Evolutionary conservation across 1,139 yeast species (phyloP).

Genomic region (Taphrina flavorubra): DNA sequence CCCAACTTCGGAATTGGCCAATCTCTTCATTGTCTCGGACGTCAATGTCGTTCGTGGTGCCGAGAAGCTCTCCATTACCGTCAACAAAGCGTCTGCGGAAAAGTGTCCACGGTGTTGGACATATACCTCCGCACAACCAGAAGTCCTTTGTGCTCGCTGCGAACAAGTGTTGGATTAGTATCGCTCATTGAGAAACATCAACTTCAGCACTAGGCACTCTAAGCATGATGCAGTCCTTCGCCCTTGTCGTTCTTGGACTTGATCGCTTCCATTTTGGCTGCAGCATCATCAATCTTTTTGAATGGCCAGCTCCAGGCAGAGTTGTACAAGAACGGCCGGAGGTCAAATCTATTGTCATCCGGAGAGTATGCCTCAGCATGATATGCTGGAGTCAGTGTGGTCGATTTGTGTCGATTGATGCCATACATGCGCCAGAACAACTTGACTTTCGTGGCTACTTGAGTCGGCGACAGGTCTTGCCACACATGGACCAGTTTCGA

Average conservation of each 20-base stretch:
- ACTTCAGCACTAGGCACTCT: too few relatives aligned
- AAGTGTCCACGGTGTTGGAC: slow-evolving; percentile 98
- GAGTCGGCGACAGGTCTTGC: slow-evolving; percentile 59
- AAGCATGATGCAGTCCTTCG: too few relatives aligned
- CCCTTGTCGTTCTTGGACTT: neutral
- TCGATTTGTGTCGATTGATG: slow-evolving; percentile 93
- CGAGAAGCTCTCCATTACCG: slow-evolving; percentile 46
- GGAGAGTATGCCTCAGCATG: slow-evolving; percentile 98
- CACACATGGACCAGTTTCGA: slow-evolving; percentile 86
- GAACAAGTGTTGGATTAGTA: slow-evolving; percentile 53
- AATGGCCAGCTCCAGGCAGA: slow-evolving; percentile 93
- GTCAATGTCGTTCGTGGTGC: slow-evolving; percentile 54
- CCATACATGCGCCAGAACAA: slow-evolving; percentile 92
- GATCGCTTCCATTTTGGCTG: slow-evolving; percentile 36
- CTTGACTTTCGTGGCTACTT: slow-evolving; percentile 90
- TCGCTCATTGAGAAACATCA: too few relatives aligned
- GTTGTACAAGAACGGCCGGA: slow-evolving; percentile 88
- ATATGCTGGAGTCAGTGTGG: slow-evolving; percentile 93
- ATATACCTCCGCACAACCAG: slow-evolving; percentile 61
- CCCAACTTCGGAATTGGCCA: slow-evolving; percentile 52
- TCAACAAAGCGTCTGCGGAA: slow-evolving; percentile 50
- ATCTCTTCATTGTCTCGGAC: slow-evolving; percentile 70
- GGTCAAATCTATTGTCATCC: slow-evolving; percentile 93
- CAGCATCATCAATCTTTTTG: slow-evolving; percentile 71
- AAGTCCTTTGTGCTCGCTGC: slow-evolving; percentile 72